Evolutionary conservation across 1,139 yeast genomes (phyloP), one percentile per base, ranked within the genome.

Genomic region (Ashbya aceris): DNA sequence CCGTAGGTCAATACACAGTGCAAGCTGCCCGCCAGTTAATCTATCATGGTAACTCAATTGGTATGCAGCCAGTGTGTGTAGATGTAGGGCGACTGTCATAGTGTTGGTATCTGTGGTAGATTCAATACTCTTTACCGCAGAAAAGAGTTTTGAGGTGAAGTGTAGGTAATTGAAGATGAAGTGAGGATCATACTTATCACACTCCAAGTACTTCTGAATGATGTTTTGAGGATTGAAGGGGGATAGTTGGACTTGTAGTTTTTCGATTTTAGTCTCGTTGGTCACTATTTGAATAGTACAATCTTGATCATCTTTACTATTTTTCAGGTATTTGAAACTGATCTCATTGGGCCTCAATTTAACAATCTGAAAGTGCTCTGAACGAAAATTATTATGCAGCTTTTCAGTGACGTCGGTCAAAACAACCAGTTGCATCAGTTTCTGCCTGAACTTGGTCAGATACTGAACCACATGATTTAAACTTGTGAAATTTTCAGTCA

Each of bases 321-420:
- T 50, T 30, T 54, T 53, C 27, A 61, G 45, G 43, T 61, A 61
- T 42, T 59, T 58, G 48, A 61, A 61, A 7, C 61, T 50, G 12
- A 61, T 58, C 42, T 61, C 63, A 38, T 60, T 58, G 8, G 61
- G 60, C 40, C 55, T 56, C 31, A 60, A 42, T 26, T 56, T 55
- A 9, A 58, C 51, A 31, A 61, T 59, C 34, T 50, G 52, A 46
- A 61, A 61, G 40, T 51, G 46, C 5, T 54, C 56, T 7, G 62
- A 55, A 8, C 55, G 52, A 43, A 61, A 61, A 38, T 55, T 61
- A 27, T 54, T 51, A 40, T 60, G 60, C 30, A 61, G 38, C 29
- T 55, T 55, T 36, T 60, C 64, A 10, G 61, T 58, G 7, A 61
- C 63, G 42, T 61, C 61, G 2, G 61, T 60, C 8, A 61, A 36